Evolutionary conservation across 2,329 filamentous ascomycete species (phyloP).

Genomic region (Bipolaris sorokiniana): DNA sequence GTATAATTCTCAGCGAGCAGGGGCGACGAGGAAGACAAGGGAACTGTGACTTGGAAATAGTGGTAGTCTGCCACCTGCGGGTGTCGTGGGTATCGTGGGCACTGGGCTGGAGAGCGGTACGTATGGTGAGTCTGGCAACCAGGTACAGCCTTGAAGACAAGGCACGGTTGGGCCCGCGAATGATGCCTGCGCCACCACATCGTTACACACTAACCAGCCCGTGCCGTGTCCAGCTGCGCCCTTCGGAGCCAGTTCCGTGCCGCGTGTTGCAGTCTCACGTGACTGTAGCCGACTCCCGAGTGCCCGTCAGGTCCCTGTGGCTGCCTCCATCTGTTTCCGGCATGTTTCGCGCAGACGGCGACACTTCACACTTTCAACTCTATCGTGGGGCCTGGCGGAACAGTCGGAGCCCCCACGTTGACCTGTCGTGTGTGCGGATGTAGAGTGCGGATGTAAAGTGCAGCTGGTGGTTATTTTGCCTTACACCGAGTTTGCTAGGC

Average conservation of each 20-base stretch:
- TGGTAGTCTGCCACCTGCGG: no score
- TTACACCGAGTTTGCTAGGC: not conserved
- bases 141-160: slow-evolving; percentile 8
- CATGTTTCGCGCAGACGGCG: slow-evolving; percentile 4
- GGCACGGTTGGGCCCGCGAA: slow-evolving; percentile 12
- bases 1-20: no score
- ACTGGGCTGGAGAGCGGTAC: no score
- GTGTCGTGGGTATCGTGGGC: no score
- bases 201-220: not conserved
- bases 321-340: slow-evolving; percentile 6
- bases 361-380: not conserved
- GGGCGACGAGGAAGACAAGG: no score
- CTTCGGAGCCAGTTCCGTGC: slow-evolving; percentile 11
- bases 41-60: no score
- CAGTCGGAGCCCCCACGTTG: slow-evolving; percentile 7
- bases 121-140: not conserved
- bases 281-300: slow-evolving; percentile 9
- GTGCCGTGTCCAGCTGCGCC: not conserved
- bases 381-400: slow-evolving; percentile 7
- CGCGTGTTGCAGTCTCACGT: slow-evolving; percentile 5
- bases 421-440: slow-evolving; percentile 1
- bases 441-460: not conserved
- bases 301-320: not conserved
- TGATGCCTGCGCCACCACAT: slow-evolving; percentile 13
- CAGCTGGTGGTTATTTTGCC: not conserved